Evolutionary conservation across 495 filamentous ascomycete species (phyloP), one percentile per base, ranked within the genome.

Genomic region (Penicillium robsamsonii): DNA sequence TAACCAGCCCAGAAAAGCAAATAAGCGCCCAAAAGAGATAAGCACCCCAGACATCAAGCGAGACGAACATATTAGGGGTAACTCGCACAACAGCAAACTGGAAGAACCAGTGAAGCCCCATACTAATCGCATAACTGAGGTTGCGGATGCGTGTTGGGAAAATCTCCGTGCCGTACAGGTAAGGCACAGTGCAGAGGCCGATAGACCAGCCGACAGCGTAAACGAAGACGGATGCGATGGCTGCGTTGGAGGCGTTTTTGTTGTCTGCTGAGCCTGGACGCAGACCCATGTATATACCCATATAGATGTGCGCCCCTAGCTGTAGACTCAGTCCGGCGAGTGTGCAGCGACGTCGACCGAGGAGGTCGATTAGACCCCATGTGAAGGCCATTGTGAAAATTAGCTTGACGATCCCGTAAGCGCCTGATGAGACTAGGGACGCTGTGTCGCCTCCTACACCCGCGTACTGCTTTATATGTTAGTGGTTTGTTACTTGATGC

Each of bases 201-300:
- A 79, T 61, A 46, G 75, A 79, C 76, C 76, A 79, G 59, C 76
- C 76, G 41, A 75, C 58, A 54, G 76, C 76, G 50, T 79, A 79
- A 31, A 79, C 54, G 58, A 77, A 79, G 27, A 79, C 71, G 15
- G 75, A 75, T 24, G 75, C 74, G 33, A 79, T 70, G 18, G 76
- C 76, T 7, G 76, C 74, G 48, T 76, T 64, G 17, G 71, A 74
- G 10, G 75, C 74, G 35, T 64, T 63, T 42, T 64, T 57, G 59
- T 78, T 78, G 38, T 66, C 30, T 24, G 41, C 44, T 7, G 69
- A 67, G 30, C 59, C 62, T 4, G 72, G 69, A 8, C 65, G 69
- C n/a, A 75, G 62, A 2, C 73, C 75, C 72, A 75, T 75, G 59
- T 75, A 78, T 18, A 65, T 55, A 33, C 62, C 71, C 63, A 75